Base-by-base conservation (phyloP, 1,284 basidiomycete species). In the Hypsizygus ulmarius region DNA sequence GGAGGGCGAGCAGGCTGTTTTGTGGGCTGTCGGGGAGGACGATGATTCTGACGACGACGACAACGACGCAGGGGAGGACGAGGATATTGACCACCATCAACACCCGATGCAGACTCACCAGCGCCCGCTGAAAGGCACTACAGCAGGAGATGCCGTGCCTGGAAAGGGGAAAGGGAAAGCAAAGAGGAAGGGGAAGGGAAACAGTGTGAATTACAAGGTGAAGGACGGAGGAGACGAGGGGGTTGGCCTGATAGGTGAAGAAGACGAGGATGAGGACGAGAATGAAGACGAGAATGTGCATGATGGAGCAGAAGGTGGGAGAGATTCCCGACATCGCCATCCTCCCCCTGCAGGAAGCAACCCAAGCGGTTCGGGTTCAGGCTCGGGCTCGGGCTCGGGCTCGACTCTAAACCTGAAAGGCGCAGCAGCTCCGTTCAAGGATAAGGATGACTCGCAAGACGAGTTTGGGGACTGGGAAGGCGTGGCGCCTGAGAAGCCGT, bases 21-120 rank as follows among this genome's bases (percentile, higher is more conserved):
- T 82, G 30, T 90, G 87, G 85, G 74, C 81, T 39, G 70, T 89
- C 0, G 84, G 85, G 2, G 78, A 85, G 50, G 86, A 87, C 47
- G 80, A 79, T 11, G 79, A 83, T 14, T 74, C 75, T 9, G 59
- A 52, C 21, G 60, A 63, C n/a, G 63, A 66, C 16, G 66, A 59
- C 11, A 63, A 64, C 21, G 66, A 67, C 45, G 63, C 39, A 16
- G 52, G 51, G 11, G 53, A 52, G 5, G 57, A 54, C 32, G 56
- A 59, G 14, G 69, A 72, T 48, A 58, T 66, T 12, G 70, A 72
- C 43, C 68, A 70, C 42, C 67, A 70, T 56, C 67, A 69, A 49
- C 60, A 71, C 49, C 66, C 69, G 1, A 49, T 64, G 5, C 54
- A 64, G 48, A 54, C 56, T 15, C 43, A 44, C 8, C 46, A 52